Base-by-base conservation (phyloP, 768 basidiomycete species). In the Ramaria sp. region DNA sequence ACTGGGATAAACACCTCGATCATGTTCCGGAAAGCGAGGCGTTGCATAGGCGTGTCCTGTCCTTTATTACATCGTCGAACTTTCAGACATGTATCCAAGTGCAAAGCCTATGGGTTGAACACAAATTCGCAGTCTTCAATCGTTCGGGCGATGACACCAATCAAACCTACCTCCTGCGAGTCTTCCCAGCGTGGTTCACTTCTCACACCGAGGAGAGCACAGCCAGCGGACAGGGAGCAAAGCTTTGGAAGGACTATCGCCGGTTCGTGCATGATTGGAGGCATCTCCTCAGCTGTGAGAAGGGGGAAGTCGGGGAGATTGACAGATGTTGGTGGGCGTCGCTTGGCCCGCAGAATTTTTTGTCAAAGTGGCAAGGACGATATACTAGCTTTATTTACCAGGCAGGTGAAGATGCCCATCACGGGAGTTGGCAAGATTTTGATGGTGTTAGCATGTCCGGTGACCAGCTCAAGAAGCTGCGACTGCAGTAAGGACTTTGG, bases 1-100 rank as follows among this genome's bases (percentile, higher is more conserved):
- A 71, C 57, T 71, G 70, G 70, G 68, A 65, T 51, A 67, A 66
- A 37, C 66, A 67, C 43, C 59, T 71, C 24, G 64, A 67, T 31
- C 48, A 64, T n/a, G 53, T 65, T 19, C 20, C 19, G 15, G 47
- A 49, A 19, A 31, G 19, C 12, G 22, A 31, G 22, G 50, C 38
- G 42, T 22, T 66, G 15, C 33, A 49, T 7, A 56, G 56, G 6
- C 60, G 54, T 4, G 58, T 70, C 4, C 45, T 49, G 17, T 50
- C 46, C 0, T 70, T 70, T 59, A 49, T 71, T 34, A 53, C 51
- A 10, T 70, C 69, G 0, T 24, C 65, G 12, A 67, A 67, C 57
- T 71, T 70, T 52, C 60, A 65, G 54, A 71, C 70, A 1, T 65
- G 64, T 27, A 34, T 70, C 5, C 70, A 70, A 48, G 61, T 66